Evolutionary conservation across 1,284 basidiomycete genomes (phyloP).

Genomic region (Ceratobasidium sp.): DNA sequence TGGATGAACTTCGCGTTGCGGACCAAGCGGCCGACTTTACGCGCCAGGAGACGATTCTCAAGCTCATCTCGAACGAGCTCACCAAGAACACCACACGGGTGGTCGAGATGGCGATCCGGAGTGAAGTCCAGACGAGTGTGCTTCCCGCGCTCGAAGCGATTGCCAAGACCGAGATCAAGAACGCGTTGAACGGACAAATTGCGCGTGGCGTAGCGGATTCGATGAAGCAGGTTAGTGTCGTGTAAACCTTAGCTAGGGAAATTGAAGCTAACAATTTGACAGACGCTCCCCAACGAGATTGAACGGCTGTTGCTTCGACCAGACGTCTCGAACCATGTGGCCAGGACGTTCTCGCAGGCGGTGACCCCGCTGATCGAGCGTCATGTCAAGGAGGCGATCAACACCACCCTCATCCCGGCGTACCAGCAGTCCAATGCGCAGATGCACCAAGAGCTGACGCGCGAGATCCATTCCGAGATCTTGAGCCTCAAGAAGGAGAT

Average conservation of each 20-base stretch:
- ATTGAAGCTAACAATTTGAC: neutral
- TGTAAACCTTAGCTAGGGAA: neutral
- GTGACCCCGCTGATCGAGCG: slow-evolving; percentile 76
- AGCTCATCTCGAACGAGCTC: slow-evolving; percentile 81
- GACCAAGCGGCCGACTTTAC: slow-evolving; percentile 79
- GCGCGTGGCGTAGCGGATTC: slow-evolving; percentile 71
- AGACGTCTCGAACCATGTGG: slow-evolving; percentile 75
- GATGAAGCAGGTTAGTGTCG: slow-evolving; percentile 68
- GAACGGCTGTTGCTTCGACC: slow-evolving; percentile 77
- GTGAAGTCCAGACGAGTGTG: slow-evolving; percentile 78
- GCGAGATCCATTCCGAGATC: slow-evolving; percentile 76
- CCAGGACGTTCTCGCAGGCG: slow-evolving; percentile 67
- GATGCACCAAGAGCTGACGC: slow-evolving; percentile 77
- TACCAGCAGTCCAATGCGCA: slow-evolving; percentile 71
- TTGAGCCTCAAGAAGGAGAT: slow-evolving; percentile 76
- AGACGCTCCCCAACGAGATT: slow-evolving; percentile 78
- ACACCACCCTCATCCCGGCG: slow-evolving; percentile 73
- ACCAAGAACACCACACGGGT: slow-evolving; percentile 84
- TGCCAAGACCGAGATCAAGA: slow-evolving; percentile 76
- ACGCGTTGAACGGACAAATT: slow-evolving; percentile 76
- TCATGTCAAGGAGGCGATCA: slow-evolving; percentile 78
- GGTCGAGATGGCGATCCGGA: slow-evolving; percentile 82
- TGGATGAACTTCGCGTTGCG: slow-evolving; percentile 76
- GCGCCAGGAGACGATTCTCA: slow-evolving; percentile 84
- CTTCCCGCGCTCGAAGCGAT: slow-evolving; percentile 79